phyloP scores from a whole-genome alignment of 2,329 filamentous ascomycete species.

The Ophiostoma sp. region DNA sequence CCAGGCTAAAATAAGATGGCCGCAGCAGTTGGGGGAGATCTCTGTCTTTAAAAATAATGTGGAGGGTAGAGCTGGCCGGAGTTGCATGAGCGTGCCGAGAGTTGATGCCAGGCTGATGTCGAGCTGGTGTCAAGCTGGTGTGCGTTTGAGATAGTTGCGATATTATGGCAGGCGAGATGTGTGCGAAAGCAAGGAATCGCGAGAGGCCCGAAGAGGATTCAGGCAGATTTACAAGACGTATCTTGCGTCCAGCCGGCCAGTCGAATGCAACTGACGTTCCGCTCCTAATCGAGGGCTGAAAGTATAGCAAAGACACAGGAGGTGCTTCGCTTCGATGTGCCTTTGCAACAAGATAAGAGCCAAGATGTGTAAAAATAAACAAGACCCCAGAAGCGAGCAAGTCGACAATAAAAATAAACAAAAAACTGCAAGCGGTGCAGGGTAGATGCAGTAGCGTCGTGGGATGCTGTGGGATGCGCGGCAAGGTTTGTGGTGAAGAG shows the following conservation, averaged over 20 bases:
- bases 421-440: background rate
- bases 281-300: background rate
- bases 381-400: background rate
- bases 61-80: background rate
- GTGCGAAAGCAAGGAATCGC: background rate
- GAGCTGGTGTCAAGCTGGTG: background rate
- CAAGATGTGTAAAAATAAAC: slow-evolving; percentile 12
- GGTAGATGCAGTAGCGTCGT: slow-evolving; percentile 16
- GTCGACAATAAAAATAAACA: background rate
- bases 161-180: background rate
- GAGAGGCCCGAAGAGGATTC: background rate
- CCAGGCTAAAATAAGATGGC: background rate
- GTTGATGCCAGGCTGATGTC: slow-evolving; percentile 6
- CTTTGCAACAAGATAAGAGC: background rate
- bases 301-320: background rate
- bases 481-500: background rate
- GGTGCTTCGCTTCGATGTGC: background rate
- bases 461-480: background rate
- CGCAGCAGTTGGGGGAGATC: background rate
- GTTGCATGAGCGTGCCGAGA: background rate
- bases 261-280: background rate
- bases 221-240: slow-evolving; percentile 10
- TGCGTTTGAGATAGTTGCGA: background rate
- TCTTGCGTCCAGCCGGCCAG: slow-evolving; percentile 5
- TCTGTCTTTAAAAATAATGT: background rate